Percentiles rank a stretch among this genome's conserved stretches.
Conservation (phyloP, 306 rosid genomes). For the Trichosanthes cucumerina region DNA sequence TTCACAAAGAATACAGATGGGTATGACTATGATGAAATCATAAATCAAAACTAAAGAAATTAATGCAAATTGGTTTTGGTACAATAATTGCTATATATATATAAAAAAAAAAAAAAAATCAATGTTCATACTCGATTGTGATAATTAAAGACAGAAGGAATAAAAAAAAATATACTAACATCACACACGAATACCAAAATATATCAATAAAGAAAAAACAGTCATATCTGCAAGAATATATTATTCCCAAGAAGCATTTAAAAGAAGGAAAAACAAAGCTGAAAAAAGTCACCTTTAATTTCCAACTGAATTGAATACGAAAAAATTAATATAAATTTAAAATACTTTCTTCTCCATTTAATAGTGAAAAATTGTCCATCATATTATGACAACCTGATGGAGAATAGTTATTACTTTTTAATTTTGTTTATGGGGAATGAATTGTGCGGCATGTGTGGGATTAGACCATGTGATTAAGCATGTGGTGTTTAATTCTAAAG, state of each 20-base stretch:
- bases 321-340: no score
- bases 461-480: neutral
- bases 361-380: no score
- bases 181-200: neutral
- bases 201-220: neutral
- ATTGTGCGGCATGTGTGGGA: neutral
- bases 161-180: neutral
- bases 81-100: neutral
- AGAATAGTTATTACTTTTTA: neutral
- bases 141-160: neutral
- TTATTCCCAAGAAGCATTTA: neutral
- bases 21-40: neutral
- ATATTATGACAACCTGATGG: no score
- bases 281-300: neutral
- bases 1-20: neutral
- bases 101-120: neutral
- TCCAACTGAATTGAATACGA: neutral
- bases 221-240: neutral
- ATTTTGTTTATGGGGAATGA: neutral
- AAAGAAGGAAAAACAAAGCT: neutral
- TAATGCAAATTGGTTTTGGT: neutral
- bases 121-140: neutral
- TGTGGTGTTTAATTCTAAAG: neutral
- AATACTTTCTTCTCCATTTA: no score
- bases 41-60: neutral